Evolutionary conservation across 2,329 filamentous ascomycete genomes (phyloP), one percentile per base, ranked within the genome.

Genomic region (Cyphellophora europaea): DNA sequence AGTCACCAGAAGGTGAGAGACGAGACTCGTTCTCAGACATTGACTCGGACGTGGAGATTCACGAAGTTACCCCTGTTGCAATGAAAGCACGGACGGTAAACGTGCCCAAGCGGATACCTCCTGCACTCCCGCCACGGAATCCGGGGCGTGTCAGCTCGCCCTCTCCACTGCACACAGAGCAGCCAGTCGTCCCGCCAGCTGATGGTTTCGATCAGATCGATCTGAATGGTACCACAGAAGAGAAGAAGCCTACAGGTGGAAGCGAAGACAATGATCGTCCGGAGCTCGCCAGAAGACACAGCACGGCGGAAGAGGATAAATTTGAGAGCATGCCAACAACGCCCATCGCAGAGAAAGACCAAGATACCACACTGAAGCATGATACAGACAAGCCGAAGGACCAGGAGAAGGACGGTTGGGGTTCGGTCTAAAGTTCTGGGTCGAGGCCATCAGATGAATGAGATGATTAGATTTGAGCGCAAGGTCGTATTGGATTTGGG

Each of bases 41-140:
- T 17, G 47, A 48, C 21, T 49, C 44, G 8, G 48, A 51, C 36
- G 45, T 37, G 11, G 62, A 74, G 11, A 67, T 70, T 5, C 71
- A 76, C 34, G 71, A 75, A 27, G 67, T 74, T 28, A 76, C 81
- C 2, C 75, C 81, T 35, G 71, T 77, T 36, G 76, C 87, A 37
- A 80, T 77, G 25, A 81, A 83, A 52, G 84, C 86, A 15, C 80
- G 81, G 33, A 19, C 19, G 30, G 84, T 95, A 17, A 87, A 77
- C 30, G 93, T 95, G 39, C 77, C 83, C 10, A 93, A 89, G 61
- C 74, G 86, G 21, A 60, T 79, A 1, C 75, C 85, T 1, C 87
- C 88, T 2, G 77, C 82, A 6, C 70, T 94, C 10, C 88, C 88
- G 1, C 70, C 75, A 3, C 71, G 87, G 31, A 93, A 82, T 52